Base-by-base conservation (phyloP, 352 stramenopile species). In the Phytophthora constricta region DNA sequence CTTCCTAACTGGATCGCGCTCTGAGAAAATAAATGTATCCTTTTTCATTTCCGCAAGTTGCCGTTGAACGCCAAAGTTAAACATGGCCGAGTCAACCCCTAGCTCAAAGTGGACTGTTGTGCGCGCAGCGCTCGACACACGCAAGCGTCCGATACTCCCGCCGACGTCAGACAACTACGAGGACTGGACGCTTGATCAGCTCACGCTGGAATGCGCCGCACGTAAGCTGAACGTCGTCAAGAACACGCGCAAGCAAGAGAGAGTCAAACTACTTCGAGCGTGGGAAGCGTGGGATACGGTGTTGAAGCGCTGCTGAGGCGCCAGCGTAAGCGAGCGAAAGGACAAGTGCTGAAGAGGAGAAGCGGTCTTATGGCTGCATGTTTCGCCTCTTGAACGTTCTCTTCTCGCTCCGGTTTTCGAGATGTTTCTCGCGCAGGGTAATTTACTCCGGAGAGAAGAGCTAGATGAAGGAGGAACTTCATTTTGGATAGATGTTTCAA, bases 401-500 rank as follows among this genome's bases (percentile, higher is more conserved):
- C n/a, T n/a, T n/a, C n/a, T n/a, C n/a, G n/a, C n/a, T n/a, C n/a
- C n/a, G n/a, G n/a, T n/a, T n/a, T n/a, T 47, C 39, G 39, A 47
- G 13, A 8, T 16, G n/a, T 47, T 22, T 79, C 3, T 81, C 64
- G 37, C 74, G 62, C 27, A 62, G 68, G 53, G 80, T 79, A 43
- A 84, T 68, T 19, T 58, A 53, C 61, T 84, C 79, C 48, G 76
- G 45, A 1, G 58, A 68, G 47, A 72, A 70, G 37, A 74, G 80
- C 26, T 47, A 8, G 39, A 47, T 47, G 13, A 47, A 5, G 39
- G 39, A n/a, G 39, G 39, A n/a, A 19, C 39, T 47, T 19, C 39
- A 47, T 47, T 47, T 22, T 47, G 39, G 39, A 5, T n/a, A 8
- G 39, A 47, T 20, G 39, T 47, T 22, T 10, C 39, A 23, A 22